These are phyloP conservation scores for Cryptococcus deneoformans DNA, from an alignment of 1,284 basidiomycete genomes.

Conservation along the genomic window DNA sequence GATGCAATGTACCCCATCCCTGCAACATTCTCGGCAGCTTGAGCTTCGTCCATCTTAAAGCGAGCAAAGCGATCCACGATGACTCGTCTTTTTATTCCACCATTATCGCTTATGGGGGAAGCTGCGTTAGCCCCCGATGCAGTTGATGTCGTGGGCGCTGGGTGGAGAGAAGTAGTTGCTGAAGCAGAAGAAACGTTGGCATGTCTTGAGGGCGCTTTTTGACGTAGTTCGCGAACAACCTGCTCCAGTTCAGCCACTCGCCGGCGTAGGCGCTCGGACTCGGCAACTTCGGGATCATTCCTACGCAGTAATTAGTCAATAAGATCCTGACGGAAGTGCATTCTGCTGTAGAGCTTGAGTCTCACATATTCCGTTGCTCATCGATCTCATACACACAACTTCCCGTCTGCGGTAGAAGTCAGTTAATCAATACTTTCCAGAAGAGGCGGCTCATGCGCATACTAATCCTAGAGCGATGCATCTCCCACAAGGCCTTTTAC, in stretches of 20 bases:
- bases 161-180: not conserved
- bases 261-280: constrained; percentile 73
- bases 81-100: constrained; percentile 38
- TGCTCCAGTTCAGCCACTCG: constrained; percentile 86
- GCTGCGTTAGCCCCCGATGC: not conserved
- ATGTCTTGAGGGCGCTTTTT: constrained; percentile 21
- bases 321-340: not conserved
- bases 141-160: not conserved
- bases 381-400: constrained; percentile 90
- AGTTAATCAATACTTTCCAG: not conserved
- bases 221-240: constrained; percentile 66
- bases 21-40: constrained; percentile 23
- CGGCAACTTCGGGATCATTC: constrained; percentile 77
- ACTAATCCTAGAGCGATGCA: constrained; percentile 63
- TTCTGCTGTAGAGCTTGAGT: not conserved
- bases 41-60: constrained; percentile 45
- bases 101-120: constrained; percentile 2
- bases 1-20: not conserved
- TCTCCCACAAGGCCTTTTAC: constrained; percentile 67
- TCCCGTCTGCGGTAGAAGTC: constrained; percentile 60
- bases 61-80: constrained; percentile 46
- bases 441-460: constrained; percentile 3
- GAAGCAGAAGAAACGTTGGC: not conserved
- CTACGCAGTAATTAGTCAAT: constrained; percentile 49
- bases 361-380: constrained; percentile 73